Base-by-base conservation (phyloP, 306 rosid species). In the Prunus kanzakura region DNA sequence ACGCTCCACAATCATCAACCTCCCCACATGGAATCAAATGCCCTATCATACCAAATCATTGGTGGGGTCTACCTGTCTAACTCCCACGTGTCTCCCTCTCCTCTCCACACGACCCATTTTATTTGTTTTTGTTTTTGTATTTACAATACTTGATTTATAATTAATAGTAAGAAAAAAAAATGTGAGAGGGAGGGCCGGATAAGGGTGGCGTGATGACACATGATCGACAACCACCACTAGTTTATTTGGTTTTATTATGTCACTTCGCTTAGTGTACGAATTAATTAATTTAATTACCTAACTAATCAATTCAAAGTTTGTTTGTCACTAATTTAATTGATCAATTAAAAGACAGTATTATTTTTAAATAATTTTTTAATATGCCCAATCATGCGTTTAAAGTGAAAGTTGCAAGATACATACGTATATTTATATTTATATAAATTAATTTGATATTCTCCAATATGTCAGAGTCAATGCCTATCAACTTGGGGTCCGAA, bases 41-140 rank as follows among this genome's bases (percentile, higher is more conserved):
- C 91, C 90, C 87, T 46, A 89, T 87, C 87, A 88, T 82, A 82
- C 91, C 90, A 92, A 92, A 92, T 89, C 96, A 88, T 90, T 90
- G 88, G 90, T 85, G 87, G 93, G 90, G 54, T 77, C 91, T 83
- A 3, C 15, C 0, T 84, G 95, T 88, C 90, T 41, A 0, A 6
- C 14, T 57, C 74, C 76, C 82, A 82, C 83, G 74, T 81, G 88
- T 79, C 81, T 14, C 67, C 64, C 47, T 16, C 62, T 68, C 14
- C 56, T 12, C 66, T 43, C 29, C 78, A 73, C 83, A 86, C 85
- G 43, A 4, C 23, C 27, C 18, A 20, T 5, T 10, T 16, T 9
- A 3, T n/a, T n/a, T 23, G 13, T 49, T 64, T 14, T 35, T 30
- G 2, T 62, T 27, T 23, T 62, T 11, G 0, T 15, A 3, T 63